Base-by-base conservation (phyloP, 2,329 filamentous ascomycete genomes). In the Escovopsis sp. region DNA sequence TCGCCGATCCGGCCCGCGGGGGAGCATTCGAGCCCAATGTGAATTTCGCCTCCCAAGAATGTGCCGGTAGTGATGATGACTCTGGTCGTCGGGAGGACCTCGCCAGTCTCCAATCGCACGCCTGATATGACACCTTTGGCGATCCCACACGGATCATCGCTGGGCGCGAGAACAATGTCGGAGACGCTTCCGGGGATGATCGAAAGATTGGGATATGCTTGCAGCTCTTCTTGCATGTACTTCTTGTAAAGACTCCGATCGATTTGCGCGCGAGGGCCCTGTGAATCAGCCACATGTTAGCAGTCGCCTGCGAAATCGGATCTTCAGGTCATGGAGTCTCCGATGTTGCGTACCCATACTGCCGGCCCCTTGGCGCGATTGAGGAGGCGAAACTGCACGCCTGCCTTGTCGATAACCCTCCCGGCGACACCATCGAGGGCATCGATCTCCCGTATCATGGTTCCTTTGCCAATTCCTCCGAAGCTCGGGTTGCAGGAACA, bases 401-500 rank as follows among this genome's bases (percentile, higher is more conserved):
- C 90, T 3, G 90, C 81, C 54, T 90, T 88, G 60, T 98, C 90
- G 39, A 94, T 85, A 16, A 94, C 79, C 26, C 84, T 72, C 0
- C 85, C 87, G 0, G 86, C 79, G 15, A 98, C 64, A 1, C 90
- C 90, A 51, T 96, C 90, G 40, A 98, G 66, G 0, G 90, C 90
- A 61, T 98, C 90, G 23, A 98, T 79, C 58, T 98, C 90, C 29
- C 88, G 78, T 34, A 98, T 65, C 65, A 98, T 94, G 9, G 84
- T 96, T 13, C 90, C 90, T 55, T 98, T 98, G 31, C 90, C 90
- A 47, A 98, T 96, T n/a, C 90, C 90, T 27, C 90, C 90, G 52
- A 98, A 93, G 43, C 85, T 93, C 2, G 88, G 88, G 54, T 96
- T 96, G 62, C 88, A 96, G 26, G 87, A 94, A 61, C 88, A 96